Base-by-base conservation (phyloP, 2,329 filamentous ascomycete genomes). In the Fusarium sp. region DNA sequence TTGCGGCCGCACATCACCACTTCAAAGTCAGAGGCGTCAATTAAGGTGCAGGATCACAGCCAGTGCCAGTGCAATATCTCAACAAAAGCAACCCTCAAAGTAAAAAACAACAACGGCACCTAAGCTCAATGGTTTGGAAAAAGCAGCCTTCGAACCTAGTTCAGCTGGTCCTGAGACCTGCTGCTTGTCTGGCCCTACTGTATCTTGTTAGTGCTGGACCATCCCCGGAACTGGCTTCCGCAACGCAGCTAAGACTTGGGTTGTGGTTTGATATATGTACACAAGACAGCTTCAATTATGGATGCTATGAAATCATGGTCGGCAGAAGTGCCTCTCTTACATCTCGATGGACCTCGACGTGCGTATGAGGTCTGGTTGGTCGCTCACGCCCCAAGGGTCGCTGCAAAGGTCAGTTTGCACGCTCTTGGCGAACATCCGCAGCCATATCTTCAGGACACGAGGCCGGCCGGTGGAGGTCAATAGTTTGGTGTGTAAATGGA, bases 301-400 rank as follows among this genome's bases (percentile, higher is more conserved):
- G 63, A 64, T 58, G 63, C 48, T 47, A 51, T 54, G 58, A 64
- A 64, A 59, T 59, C 63, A 67, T 64, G 27, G 41, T 41, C 36
- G 45, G 42, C 20, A 42, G 20, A 37, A 40, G 33, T 31, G 37
- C 41, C 37, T 13, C 51, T 52, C 50, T 45, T 42, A 21, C 52
- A 68, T 65, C 58, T 59, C 41, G 53, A 65, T 60, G 40, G 42
- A 31, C 49, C 37, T 55, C 41, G 29, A 29, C 25, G 15, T 33
- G 49, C 66, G 55, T 21, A 61, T 36, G 20, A 33, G 48, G 29
- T n/a, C 36, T 27, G 29, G 23, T 36, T 25, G 45, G 27, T 27
- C 33, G 49, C 29, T 55, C 35, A 20, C 21, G 25, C 8, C 58
- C 41, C 33, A 39, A 40, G 36, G 43, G 33, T 45, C 21, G n/a